Evolutionary conservation across 2,329 filamentous ascomycete genomes (phyloP), one percentile per base, ranked within the genome.

Genomic region (Lachnellula hyalina): DNA sequence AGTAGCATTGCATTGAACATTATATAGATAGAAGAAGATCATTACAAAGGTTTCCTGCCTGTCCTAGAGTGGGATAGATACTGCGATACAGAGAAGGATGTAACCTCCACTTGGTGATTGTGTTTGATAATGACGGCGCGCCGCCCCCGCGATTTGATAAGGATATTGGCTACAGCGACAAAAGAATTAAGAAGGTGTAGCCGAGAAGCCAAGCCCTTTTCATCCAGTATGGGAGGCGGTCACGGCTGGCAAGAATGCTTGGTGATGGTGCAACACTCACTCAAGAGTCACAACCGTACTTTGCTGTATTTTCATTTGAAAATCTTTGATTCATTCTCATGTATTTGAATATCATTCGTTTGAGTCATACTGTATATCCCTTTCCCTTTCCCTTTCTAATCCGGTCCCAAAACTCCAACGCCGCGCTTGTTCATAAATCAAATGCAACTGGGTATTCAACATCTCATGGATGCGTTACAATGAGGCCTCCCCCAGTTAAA

Each of bases 401-500:
- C 36, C 36, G n/a, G 36, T 40, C 36, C 36, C 15, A 44, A 42
- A 44, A 19, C n/a, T 19, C 41, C 19, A 44, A 44, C 17, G 41
- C 41, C 41, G 17, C 41, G 41, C 41, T 44, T 44, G 12, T 44
- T 12, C 41, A 12, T 44, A 12, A 23, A 44, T 17, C 12, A 21
- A 23, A 44, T 7, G 5, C 21, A 44, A 44, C 14, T 44, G 15
- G 17, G 11, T 12, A 44, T 21, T 21, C 6, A 23, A 14, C 41
- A 44, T 21, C 12, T 44, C 41, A 23, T 25, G 35, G 14, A 5
- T 23, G 34, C 5, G 4, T 23, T 21, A 51, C 53, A 55, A 14
- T 15, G 53, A 15, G 55, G 55, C 36, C 56, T 52, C 12, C 64
- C 64, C 64, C 63, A 65, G 52, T 65, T 63, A 46, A 66, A 67